Percentiles rank a stretch among this genome's conserved stretches.
Conservation (phyloP, 257 asterid species). For the Striga asiatica region DNA sequence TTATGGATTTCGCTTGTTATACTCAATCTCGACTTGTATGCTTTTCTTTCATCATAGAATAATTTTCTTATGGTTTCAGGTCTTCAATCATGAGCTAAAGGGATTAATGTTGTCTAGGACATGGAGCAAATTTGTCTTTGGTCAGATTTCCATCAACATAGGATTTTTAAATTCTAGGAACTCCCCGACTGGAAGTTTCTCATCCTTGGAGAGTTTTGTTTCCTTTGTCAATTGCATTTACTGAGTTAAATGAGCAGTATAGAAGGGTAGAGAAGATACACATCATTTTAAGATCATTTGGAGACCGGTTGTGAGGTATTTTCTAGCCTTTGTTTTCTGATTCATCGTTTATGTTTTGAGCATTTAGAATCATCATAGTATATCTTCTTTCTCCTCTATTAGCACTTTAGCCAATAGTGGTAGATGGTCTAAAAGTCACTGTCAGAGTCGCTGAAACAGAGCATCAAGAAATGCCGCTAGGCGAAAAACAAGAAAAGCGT, state of each 20-base stretch:
- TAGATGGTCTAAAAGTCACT: no score
- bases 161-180: slow-evolving; percentile 56
- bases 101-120: slow-evolving; percentile 46
- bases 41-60: no score
- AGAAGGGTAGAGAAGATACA: slow-evolving; percentile 35
- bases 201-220: slow-evolving; percentile 56
- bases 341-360: not conserved
- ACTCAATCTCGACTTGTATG: not conserved
- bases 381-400: slow-evolving; percentile 12
- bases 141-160: slow-evolving; percentile 50
- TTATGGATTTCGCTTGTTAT: not conserved
- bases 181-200: slow-evolving; percentile 76
- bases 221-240: slow-evolving; percentile 82
- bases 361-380: slow-evolving; percentile 1
- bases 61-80: slow-evolving; percentile 18
- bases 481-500: no score
- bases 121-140: slow-evolving; percentile 68
- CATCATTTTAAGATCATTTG: slow-evolving; percentile 29
- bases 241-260: slow-evolving; percentile 38
- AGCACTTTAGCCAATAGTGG: slow-evolving; percentile 21
- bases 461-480: no score
- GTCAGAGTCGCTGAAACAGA: no score
- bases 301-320: slow-evolving; percentile 41
- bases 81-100: slow-evolving; percentile 25
- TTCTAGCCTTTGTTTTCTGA: not conserved